Evolutionary conservation across 306 rosid genomes (phyloP), one percentile per base, ranked within the genome.

Genomic region (Ormosia semicastrata): DNA sequence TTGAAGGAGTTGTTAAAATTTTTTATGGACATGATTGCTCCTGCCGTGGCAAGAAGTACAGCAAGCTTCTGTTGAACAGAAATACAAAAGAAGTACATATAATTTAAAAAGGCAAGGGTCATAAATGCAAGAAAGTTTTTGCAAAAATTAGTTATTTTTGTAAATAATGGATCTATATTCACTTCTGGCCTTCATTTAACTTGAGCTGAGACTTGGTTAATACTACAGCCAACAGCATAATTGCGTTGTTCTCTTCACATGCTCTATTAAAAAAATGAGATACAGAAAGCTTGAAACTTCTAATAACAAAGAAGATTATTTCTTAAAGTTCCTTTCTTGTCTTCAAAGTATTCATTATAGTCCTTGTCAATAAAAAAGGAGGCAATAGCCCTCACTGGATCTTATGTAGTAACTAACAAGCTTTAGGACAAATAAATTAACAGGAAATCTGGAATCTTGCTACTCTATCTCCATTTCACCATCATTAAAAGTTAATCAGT

Each of bases 1-100:
- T 86, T 82, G 89, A 91, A 93, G 64, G 93, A 78, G 79, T 88
- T 90, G 85, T 86, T 90, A 87, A 93, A 90, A 80, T 89, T 90
- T 81, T 89, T 91, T 82, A 93, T 86, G 58, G 98, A 93, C 92
- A 91, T 74, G 66, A 93, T 87, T 80, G 92, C 97, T 66, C 91
- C 98, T 56, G 83, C 81, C 59, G 98, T 93, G 66, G 89, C 91
- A 80, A 93, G 77, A 83, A 93, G 90, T 52, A 85, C 85, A 43
- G 91, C 89, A 17, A 90, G 72, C 53, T 74, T 77, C 98, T 93
- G 88, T 67, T 81, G 52, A 73, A 44, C 75, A 81, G 24, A 68
- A 72, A 82, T 12, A 6, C 15, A 39, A 43, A 62, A 64, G 8
- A 13, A 62, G 34, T 34, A 52, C 36, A 54, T 30, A 46, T 67